Base-by-base conservation (phyloP, 2,329 filamentous ascomycete species). In the Tympanopsis confertula region DNA sequence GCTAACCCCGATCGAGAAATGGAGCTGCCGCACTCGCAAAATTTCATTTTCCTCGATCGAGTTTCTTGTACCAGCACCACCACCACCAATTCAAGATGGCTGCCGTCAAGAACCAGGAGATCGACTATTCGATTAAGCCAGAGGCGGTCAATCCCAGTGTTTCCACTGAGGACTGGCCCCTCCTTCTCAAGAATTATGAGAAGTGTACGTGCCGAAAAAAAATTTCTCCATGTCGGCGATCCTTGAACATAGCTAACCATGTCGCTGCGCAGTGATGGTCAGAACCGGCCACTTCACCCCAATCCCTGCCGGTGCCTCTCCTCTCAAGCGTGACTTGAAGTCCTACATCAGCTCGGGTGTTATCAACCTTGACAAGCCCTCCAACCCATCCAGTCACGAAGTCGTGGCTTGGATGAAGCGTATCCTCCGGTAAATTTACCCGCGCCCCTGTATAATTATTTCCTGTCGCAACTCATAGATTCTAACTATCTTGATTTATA, bases 391-490 rank as follows among this genome's bases (percentile, higher is more conserved):
- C 49, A 91, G 83, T 55, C 91, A 98, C 74, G 91, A 98, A 71
- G 91, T 98, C 48, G 91, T 98, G 56, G 89, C 91, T 48, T 98
- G 91, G 91, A 84, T 96, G 51, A 98, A 98, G 81, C 82, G 89
- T 52, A 96, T 96, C 54, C 73, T 98, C 40, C 81, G 83, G 82
- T 87, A 76, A 33, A 10, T 10, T n/a, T n/a, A n/a, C n/a, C n/a
- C n/a, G n/a, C n/a, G n/a, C 22, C n/a, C 22, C 22, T 26, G n/a
- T 28, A 10, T 10, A 10, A 28, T 10, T 28, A 10, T 28, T 28
- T 33, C 10, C 7, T 7, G 15, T 33, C 7, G 10, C n/a, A n/a
- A n/a, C 19, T 19, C 28, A 12, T 36, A 33, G 15, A 24, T 35
- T 41, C 39, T 46, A 24, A 50, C 28, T 37, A 38, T 5, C 36